phyloP scores from a whole-genome alignment of 179 eudicot genomes.

The Corrigiola litoralis region DNA sequence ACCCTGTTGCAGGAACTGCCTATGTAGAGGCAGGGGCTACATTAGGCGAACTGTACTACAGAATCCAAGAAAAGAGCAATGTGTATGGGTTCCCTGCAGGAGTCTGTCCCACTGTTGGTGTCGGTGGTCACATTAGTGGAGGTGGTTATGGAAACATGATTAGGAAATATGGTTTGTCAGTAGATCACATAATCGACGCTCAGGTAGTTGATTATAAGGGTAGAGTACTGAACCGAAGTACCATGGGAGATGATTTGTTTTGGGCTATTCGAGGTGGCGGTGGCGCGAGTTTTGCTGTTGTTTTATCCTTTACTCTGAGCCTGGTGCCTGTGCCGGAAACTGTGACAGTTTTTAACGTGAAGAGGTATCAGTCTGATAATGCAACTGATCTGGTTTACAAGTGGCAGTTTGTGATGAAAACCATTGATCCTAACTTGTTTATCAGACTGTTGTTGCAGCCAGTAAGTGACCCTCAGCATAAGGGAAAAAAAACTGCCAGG shows the following conservation, averaged over 20 bases:
- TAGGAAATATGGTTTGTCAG: constrained; percentile 38
- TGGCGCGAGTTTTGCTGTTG: constrained; percentile 27
- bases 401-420: constrained; percentile 27
- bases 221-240: constrained; percentile 3
- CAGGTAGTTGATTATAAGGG: constrained; percentile 32
- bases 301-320: constrained; percentile 18
- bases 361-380: constrained; percentile 14
- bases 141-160: constrained; percentile 45
- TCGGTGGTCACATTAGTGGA: constrained; percentile 53
- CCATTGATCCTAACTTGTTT: constrained; percentile 25
- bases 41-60: constrained; percentile 28
- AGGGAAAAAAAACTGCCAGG: constrained; percentile 15
- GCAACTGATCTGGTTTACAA: constrained; percentile 23
- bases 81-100: constrained; percentile 42
- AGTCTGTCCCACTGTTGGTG: constrained; percentile 41
- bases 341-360: constrained; percentile 27
- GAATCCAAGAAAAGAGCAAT: constrained; percentile 23
- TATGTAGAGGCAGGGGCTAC: constrained; percentile 34
- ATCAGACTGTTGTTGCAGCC: constrained; percentile 28
- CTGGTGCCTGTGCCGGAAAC: constrained; percentile 21
- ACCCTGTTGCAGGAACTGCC: constrained; percentile 22
- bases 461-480: constrained; percentile 10
- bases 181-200: constrained; percentile 40
- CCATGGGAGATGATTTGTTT: constrained; percentile 32
- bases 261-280: constrained; percentile 35